Percentiles rank a stretch among this genome's conserved stretches.
phyloP scores from a whole-genome alignment of 1,139 yeast genomes.

The Yamadazyma sp. region DNA sequence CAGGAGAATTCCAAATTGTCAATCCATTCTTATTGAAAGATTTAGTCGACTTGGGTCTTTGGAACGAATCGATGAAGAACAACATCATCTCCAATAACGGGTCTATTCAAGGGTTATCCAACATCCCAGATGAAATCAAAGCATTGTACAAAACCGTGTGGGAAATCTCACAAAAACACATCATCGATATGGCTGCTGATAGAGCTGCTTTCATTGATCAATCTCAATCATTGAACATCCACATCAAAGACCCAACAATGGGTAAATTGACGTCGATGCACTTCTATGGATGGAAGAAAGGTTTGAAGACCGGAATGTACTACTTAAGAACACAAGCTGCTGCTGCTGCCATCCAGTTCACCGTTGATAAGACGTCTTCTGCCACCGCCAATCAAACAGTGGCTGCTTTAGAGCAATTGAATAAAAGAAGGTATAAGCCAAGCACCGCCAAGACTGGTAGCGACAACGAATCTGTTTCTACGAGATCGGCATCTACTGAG shows the following conservation, averaged over 20 bases:
- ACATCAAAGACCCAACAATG: conserved; percentile 55
- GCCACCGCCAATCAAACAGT: conserved; percentile 47
- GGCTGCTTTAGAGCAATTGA: conserved; percentile 56
- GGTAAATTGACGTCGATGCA: conserved; percentile 61
- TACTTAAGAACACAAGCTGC: conserved; percentile 65
- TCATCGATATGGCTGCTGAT: conserved; percentile 63
- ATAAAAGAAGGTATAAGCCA: conserved; percentile 48
- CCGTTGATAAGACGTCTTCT: conserved; percentile 46
- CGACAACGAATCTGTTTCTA: conserved; percentile 32
- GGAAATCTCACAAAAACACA: conserved; percentile 58
- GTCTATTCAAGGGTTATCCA: conserved; percentile 52
- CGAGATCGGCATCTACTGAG: conserved; percentile 42
- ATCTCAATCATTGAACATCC: conserved; percentile 60
- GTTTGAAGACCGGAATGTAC: conserved; percentile 65
- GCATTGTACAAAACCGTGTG: conserved; percentile 58
- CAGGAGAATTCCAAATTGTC: conserved; percentile 64
- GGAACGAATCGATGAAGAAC: conserved; percentile 56
- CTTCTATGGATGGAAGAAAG: conserved; percentile 64
- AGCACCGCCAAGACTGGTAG: conserved; percentile 11
- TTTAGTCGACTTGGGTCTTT: conserved; percentile 54
- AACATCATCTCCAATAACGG: conserved; percentile 54
- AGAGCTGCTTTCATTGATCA: conserved; percentile 62
- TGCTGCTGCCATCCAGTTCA: conserved; percentile 60
- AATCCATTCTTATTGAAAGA: conserved; percentile 57
- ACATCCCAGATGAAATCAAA: conserved; percentile 52